Evolutionary conservation across 441 rosid genomes (phyloP), one percentile per base, ranked within the genome.

Genomic region (Erodium moschatum): DNA sequence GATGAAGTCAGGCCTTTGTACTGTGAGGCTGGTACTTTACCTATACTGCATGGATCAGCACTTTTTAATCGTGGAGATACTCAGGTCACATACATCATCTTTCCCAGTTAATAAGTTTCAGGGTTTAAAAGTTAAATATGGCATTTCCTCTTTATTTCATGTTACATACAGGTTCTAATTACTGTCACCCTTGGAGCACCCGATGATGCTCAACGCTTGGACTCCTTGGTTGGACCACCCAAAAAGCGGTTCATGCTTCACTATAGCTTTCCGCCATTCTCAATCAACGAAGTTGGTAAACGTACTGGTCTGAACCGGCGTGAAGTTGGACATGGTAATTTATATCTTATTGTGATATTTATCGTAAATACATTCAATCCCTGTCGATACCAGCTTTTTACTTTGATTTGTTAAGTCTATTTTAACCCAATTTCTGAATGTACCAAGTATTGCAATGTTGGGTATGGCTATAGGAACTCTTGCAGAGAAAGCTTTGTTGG

Each of bases 221-320:
- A 84, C 21, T 87, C 99, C 73, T 69, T 90, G 70, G 97, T 91
- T 79, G 97, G 99, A 40, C 91, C 97, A 1, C 83, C 94, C 12
- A 89, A 81, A 70, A 94, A 94, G 84, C 94, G 91, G 63, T 94
- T 91, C 85, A 91, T 94, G 97, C 97, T 94, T 83, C 99, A 94
- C 82, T 91, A 94, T 67, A 87, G 84, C 83, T 94, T 94, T 77
- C 99, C 99, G 5, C 97, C 97, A 27, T 94, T 80, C 80, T 91
- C 88, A 69, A 90, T 87, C 66, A 84, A 90, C 76, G 99, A 91
- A 87, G 91, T 94, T 71, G 94, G 97, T 65, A 94, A 91, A 87
- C 83, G 83, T 74, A 80, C 74, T 73, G 97, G 99, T 81, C 82
- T 94, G 64, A 94, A 94, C 80, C 89, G 97, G 80, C 97, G 97